Base-by-base conservation (phyloP, 305 asterid species). In the Fraxinus velutina region DNA sequence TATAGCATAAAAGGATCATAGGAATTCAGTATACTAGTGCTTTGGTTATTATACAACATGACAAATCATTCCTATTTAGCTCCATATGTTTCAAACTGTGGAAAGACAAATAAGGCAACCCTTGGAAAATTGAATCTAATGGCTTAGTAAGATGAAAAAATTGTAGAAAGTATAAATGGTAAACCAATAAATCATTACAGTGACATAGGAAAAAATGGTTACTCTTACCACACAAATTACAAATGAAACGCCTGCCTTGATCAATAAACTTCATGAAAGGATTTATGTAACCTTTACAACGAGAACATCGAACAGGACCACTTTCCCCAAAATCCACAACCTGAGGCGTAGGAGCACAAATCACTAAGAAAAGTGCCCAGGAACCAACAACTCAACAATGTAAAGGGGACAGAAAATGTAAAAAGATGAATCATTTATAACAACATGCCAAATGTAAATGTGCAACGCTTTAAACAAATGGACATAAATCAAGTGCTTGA, bases 301-400 rank as follows among this genome's bases (percentile, higher is more conserved):
- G 98, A 68, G 97, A 94, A 88, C 99, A 96, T 84, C 99, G 94
- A 80, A 96, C 97, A 76, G 99, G 99, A 75, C 99, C 99, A 89
- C 90, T 86, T 86, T 93, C 99, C 70, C 98, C 98, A 86, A 94
- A 94, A 90, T 96, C 99, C 88, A 96, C 98, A 82, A 94, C 93
- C 99, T 96, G 76, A 32, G 47, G 12, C 10, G 21, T 33, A n/a
- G 44, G 24, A 71, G 44, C 44, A 71, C 37, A 71, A 71, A 36
- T n/a, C 24, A n/a, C 76, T 71, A 71, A 71, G 76, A 71, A n/a
- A 71, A 30, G 76, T 30, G 47, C 22, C 76, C 12, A 0, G 44
- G 44, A 71, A 32, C 42, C 24, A 33, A 15, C 4, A 22, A 32
- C 76, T 33, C 76, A 71, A 71, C 39, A 71, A 33, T 71, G 24